Evolutionary conservation across 805 yeast genomes (phyloP).

Genomic region (Metschnikowia aberdeeniae): DNA sequence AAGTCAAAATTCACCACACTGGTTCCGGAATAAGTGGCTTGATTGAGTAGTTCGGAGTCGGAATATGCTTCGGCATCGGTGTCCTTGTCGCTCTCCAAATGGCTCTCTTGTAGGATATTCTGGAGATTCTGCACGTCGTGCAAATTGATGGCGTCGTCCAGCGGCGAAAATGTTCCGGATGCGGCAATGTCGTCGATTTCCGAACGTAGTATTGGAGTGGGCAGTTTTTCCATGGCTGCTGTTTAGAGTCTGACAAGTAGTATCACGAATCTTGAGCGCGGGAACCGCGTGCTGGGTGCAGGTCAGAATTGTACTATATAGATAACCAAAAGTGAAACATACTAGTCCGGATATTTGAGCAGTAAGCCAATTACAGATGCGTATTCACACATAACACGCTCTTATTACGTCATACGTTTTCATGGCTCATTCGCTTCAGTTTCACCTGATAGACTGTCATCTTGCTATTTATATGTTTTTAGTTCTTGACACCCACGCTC

Average conservation of each 20-base stretch:
- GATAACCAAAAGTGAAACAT: too few species aligned
- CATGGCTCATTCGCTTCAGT: too few species aligned
- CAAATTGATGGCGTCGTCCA: constrained; percentile 26
- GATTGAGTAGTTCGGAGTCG: constrained; percentile 1
- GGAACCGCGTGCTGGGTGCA: background rate
- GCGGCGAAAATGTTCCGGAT: background rate
- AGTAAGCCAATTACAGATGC: too few species aligned
- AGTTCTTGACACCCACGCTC: constrained; percentile 50
- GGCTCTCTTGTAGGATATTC: constrained; percentile 20
- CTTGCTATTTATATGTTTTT: background rate
- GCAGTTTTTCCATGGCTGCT: background rate
- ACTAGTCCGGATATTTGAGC: too few species aligned
- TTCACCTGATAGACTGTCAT: too few species aligned
- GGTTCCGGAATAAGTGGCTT: background rate
- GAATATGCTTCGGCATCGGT: constrained; percentile 3
- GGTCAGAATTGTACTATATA: background rate
- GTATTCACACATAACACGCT: too few species aligned
- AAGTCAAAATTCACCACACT: constrained; percentile 20
- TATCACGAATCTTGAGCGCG: background rate
- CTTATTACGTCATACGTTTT: too few species aligned
- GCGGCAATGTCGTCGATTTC: background rate
- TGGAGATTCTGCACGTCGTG: constrained; percentile 28
- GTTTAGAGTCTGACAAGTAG: background rate
- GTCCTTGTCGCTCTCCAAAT: constrained; percentile 16
- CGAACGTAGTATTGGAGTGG: background rate